Evolutionary conservation across 148 eudicot genomes (phyloP).

Genomic region (Cornus controversa): DNA sequence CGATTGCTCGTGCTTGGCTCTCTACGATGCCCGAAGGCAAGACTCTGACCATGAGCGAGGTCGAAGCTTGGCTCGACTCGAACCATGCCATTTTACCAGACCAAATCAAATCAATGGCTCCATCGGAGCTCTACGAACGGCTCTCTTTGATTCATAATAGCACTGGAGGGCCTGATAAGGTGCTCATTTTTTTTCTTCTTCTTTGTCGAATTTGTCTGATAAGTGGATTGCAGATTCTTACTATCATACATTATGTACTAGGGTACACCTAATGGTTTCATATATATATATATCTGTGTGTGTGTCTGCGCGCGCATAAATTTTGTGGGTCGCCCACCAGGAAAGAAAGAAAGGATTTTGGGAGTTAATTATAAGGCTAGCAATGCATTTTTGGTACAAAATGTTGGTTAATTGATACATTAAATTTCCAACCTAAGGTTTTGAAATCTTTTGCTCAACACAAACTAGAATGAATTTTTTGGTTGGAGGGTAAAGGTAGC

Average conservation of each 20-base stretch:
- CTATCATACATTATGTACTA: neutral
- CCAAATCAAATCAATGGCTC: constrained; percentile 35
- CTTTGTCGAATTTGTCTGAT: neutral
- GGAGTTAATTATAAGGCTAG: neutral
- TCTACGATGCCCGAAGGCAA: constrained; percentile 35
- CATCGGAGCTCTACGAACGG: constrained; percentile 32
- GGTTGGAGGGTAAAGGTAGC: neutral
- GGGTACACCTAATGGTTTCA: neutral
- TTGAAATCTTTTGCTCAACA: no score
- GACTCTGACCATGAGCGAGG: constrained; percentile 30
- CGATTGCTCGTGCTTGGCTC: constrained; percentile 44
- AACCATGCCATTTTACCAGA: constrained; percentile 35
- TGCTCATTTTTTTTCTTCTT: neutral
- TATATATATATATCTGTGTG: no score
- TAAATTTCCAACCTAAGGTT: no score
- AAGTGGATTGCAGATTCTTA: neutral
- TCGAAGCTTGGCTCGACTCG: constrained; percentile 45
- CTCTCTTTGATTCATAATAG: constrained; percentile 25
- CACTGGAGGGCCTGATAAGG: constrained; percentile 8
- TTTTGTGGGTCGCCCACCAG: no score
- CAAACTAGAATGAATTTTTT: neutral
- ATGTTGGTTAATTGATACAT: no score
- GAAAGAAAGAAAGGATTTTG: neutral
- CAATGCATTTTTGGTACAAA: neutral
- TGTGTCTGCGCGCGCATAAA: neutral